Percentiles rank a stretch among this genome's conserved stretches.
Evolutionary conservation across 2,329 filamentous ascomycete species (phyloP).

Genomic region (Cladophialophora immunda): DNA sequence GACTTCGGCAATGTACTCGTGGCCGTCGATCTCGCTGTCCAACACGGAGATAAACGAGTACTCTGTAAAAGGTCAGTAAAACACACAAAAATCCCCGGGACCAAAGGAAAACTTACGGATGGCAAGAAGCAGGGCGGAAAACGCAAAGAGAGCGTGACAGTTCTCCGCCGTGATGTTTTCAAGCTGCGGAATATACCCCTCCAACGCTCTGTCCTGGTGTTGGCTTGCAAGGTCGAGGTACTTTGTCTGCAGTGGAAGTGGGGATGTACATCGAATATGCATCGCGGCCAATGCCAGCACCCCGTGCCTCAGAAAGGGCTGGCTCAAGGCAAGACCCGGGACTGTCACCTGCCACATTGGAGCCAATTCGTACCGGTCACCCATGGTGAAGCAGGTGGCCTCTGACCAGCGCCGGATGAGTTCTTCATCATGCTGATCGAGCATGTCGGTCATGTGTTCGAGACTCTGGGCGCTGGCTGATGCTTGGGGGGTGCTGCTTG

Average conservation of each 20-base stretch:
- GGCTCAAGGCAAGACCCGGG: slow-evolving; percentile 48
- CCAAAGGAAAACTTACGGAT: background rate
- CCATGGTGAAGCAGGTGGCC: slow-evolving; percentile 43
- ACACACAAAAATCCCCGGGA: background rate
- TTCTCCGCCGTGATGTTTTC: slow-evolving; percentile 21
- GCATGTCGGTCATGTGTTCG: background rate
- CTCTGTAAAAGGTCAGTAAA: background rate
- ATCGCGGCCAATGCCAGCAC: slow-evolving; percentile 50
- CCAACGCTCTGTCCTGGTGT: slow-evolving; percentile 22
- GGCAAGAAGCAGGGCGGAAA: slow-evolving; percentile 21
- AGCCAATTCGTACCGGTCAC: slow-evolving; percentile 23
- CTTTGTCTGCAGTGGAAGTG: background rate
- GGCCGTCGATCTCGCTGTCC: slow-evolving; percentile 4
- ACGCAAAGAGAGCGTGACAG: slow-evolving; percentile 29
- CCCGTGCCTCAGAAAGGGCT: slow-evolving; percentile 52
- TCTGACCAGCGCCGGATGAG: slow-evolving; percentile 53
- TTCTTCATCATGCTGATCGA: slow-evolving; percentile 40
- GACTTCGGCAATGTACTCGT: slow-evolving; percentile 3
- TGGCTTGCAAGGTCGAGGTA: slow-evolving; percentile 35
- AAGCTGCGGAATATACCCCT: slow-evolving; percentile 24
- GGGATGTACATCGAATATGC: slow-evolving; percentile 42
- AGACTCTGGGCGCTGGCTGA: background rate
- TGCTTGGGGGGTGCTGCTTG: slow-evolving; percentile 9
- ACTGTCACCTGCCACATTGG: slow-evolving; percentile 49
- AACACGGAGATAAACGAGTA: slow-evolving; percentile 15